Conservation (phyloP, 352 stramenopile species). For the Phytopythium montanum region DNA sequence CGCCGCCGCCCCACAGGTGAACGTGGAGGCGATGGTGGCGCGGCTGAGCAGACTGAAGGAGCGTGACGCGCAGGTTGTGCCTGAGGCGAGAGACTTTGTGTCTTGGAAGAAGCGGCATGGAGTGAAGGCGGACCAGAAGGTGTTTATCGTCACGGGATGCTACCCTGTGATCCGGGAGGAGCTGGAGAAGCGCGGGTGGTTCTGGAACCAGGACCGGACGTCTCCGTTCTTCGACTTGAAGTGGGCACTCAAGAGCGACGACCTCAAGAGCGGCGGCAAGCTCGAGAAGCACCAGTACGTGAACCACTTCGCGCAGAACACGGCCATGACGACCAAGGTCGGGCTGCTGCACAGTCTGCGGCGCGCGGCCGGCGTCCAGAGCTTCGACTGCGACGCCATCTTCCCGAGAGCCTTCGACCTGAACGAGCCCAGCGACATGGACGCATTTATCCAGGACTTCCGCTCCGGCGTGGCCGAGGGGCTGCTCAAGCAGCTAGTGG, state of each 20-base stretch:
- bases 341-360: conserved; percentile 86
- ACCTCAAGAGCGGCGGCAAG: conserved; percentile 63
- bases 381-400: conserved; percentile 71
- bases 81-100: conserved; percentile 74
- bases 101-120: conserved; percentile 90
- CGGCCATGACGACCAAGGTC: conserved; percentile 91
- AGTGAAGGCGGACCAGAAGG: conserved; percentile 67
- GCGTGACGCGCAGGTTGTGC: conserved; percentile 57
- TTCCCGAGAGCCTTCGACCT: conserved; percentile 91
- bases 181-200: conserved; percentile 87
- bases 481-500: conserved; percentile 71
- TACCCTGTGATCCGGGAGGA: conserved; percentile 91
- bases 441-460: conserved; percentile 90
- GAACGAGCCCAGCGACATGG: conserved; percentile 76
- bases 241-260: conserved; percentile 89
- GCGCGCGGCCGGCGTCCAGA: conserved; percentile 75
- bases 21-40: conserved; percentile 70
- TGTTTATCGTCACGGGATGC: conserved; percentile 91
- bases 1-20: conserved; percentile 20
- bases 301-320: conserved; percentile 91
- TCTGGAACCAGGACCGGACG: conserved; percentile 76
- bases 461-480: conserved; percentile 78
- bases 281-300: conserved; percentile 86
- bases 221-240: conserved; percentile 92
- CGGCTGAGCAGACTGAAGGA: conserved; percentile 75